Percentiles rank a stretch among this genome's conserved stretches.
Conservation (phyloP, 257 asterid species). For the Solanum lignicaule region DNA sequence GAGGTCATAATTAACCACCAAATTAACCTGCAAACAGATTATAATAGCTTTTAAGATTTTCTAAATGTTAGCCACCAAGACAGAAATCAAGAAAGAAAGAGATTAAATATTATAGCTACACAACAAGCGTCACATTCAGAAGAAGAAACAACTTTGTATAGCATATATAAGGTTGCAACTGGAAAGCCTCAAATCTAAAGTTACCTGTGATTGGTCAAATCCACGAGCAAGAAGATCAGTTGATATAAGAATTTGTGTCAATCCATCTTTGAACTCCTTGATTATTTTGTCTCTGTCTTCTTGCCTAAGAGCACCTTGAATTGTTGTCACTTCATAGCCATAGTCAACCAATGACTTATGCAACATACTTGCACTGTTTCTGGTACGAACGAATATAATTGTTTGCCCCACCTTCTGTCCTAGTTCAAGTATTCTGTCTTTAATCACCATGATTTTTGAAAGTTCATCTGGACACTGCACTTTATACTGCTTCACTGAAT, state of each 20-base stretch:
- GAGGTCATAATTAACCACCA: constrained; percentile 85
- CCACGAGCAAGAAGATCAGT: constrained; percentile 96
- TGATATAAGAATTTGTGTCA: constrained; percentile 85
- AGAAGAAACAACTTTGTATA: background rate
- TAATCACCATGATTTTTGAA: constrained; percentile 60
- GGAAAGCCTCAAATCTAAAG: background rate
- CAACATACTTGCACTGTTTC: constrained; percentile 41
- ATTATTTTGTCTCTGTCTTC: constrained; percentile 70
- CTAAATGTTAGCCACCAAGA: background rate
- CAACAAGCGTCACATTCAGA: background rate
- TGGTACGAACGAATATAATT: constrained; percentile 60
- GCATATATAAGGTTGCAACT: background rate
- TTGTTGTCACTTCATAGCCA: constrained; percentile 88
- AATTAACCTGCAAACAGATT: constrained; percentile 52
- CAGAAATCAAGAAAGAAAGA: background rate
- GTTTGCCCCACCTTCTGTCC: constrained; percentile 89
- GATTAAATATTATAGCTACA: background rate
- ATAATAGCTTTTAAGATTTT: background rate
- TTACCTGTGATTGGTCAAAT: constrained; percentile 85
- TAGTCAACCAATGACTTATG: constrained; percentile 37
- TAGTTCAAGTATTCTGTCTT: constrained; percentile 77
- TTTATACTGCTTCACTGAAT: constrained; percentile 50
- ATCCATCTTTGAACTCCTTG: constrained; percentile 78
- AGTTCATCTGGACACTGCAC: constrained; percentile 89
- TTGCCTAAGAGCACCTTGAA: constrained; percentile 70